Evolutionary conservation across 1,284 basidiomycete species (phyloP), one percentile per base, ranked within the genome.

Genomic region (Xerocomus minutiporus): DNA sequence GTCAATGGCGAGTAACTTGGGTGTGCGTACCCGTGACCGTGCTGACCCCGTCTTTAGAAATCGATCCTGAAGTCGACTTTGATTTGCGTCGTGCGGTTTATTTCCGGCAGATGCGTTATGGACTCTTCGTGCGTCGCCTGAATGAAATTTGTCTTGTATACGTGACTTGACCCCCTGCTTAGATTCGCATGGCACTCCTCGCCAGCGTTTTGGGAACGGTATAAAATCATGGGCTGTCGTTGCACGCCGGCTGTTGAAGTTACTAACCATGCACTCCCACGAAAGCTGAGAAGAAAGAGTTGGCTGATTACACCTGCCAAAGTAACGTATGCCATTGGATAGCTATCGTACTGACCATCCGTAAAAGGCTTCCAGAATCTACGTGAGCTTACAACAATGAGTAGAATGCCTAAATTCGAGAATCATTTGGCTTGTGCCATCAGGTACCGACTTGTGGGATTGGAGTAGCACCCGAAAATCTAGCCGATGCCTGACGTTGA

Each of bases 61-160:
- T 99, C 62, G 94, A 97, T 68, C 91, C 94, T 6, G 95, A 98
- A 70, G 94, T 99, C 50, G 97, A 99, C 74, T 98, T 97, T 64
- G 96, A 99, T 71, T 89, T 84, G 12, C 83, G 90, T 44, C 82
- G 95, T 12, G 96, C 95, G 1, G 95, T 94, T 31, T 99, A 97
- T 76, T 97, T 98, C 87, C 85, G 97, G 46, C 95, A 98, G 71
- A 97, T 98, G 94, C 88, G 94, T 57, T 97, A 96, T 71, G 97
- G 96, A 49, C 86, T 98, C 59, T 98, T 95, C 70, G 91, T 96
- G 64, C 72, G 91, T 83, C 15, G 2, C 34, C n/a, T 25, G 25
- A 5, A 25, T 39, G 49, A 40, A n/a, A 17, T 25, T 47, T 20
- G 5, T 53, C 15, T 8, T 25, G 29, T 47, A 28, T 20, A 8